Percentiles rank a stretch among this genome's conserved stretches.
These are phyloP conservation scores for Aureobasidium sp. DNA, from an alignment of 2,329 filamentous ascomycete genomes.

Conservation along the genomic window DNA sequence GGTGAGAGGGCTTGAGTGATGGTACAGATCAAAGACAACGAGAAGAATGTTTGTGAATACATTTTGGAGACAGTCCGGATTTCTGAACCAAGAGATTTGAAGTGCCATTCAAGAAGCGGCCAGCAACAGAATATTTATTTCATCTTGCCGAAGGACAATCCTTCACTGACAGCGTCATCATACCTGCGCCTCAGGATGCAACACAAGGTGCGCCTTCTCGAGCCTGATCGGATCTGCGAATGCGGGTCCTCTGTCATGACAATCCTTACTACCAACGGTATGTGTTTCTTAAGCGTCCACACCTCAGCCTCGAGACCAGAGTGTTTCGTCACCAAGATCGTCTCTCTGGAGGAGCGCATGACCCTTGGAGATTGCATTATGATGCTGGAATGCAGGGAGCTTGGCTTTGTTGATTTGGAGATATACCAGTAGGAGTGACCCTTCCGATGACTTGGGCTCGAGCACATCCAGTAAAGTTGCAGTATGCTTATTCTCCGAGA, in stretches of 20 bases:
- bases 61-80: background rate
- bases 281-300: background rate
- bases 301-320: background rate
- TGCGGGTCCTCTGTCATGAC: background rate
- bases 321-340: background rate
- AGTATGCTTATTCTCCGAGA: background rate
- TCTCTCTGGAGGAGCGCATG: background rate
- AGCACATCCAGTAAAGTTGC: background rate
- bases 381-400: background rate
- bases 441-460: background rate
- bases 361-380: background rate
- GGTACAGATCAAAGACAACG: background rate
- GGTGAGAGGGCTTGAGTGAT: conserved; percentile 6
- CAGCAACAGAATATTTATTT: background rate
- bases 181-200: background rate
- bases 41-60: background rate
- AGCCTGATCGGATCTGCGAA: background rate
- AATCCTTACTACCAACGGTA: background rate
- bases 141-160: background rate
- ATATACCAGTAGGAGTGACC: background rate
- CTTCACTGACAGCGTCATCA: background rate
- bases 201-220: background rate
- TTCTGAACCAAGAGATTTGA: background rate
- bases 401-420: background rate
- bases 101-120: background rate